Conservation (phyloP, 495 filamentous ascomycete genomes). For the Sphaerosporella brunnea region DNA sequence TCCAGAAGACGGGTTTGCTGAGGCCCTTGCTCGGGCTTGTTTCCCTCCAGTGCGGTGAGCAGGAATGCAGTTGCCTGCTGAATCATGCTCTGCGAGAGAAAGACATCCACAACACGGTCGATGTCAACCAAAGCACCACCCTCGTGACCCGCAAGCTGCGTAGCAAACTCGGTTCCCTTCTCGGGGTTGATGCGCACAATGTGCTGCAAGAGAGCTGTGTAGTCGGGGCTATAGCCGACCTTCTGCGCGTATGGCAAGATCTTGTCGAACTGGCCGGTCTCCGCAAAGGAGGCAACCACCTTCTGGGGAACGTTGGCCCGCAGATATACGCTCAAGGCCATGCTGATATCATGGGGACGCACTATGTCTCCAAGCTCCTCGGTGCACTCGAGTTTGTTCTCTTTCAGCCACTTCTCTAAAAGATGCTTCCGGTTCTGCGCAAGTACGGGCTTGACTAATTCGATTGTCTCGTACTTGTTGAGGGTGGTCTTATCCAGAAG, state of each 20-base stretch:
- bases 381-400: constrained; percentile 86
- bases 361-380: constrained; percentile 93
- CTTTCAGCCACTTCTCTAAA: constrained; percentile 91
- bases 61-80: constrained; percentile 96
- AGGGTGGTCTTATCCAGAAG: constrained; percentile 84
- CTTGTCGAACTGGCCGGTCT: constrained; percentile 89
- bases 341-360: constrained; percentile 65
- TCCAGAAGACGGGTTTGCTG: constrained; percentile 88
- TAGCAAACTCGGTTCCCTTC: constrained; percentile 87
- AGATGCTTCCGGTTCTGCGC: constrained; percentile 87
- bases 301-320: constrained; percentile 76
- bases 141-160: constrained; percentile 67
- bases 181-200: constrained; percentile 86
- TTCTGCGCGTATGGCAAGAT: constrained; percentile 80
- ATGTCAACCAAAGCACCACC: constrained; percentile 74
- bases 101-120: constrained; percentile 90
- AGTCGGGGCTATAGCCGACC: constrained; percentile 76
- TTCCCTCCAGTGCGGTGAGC: constrained; percentile 80
- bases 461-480: constrained; percentile 83
- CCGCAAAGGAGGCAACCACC: constrained; percentile 83
- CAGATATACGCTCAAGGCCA: constrained; percentile 74
- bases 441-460: constrained; percentile 81
- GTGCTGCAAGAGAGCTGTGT: constrained; percentile 71
- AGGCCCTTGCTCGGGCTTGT: constrained; percentile 82
- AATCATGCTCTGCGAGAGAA: constrained; percentile 92